A percentile compares a stretch with the other conserved stretches of the same genome.
Conservation (phyloP, 495 filamentous ascomycete species). For the Podospora bellae-mahoneyi region DNA sequence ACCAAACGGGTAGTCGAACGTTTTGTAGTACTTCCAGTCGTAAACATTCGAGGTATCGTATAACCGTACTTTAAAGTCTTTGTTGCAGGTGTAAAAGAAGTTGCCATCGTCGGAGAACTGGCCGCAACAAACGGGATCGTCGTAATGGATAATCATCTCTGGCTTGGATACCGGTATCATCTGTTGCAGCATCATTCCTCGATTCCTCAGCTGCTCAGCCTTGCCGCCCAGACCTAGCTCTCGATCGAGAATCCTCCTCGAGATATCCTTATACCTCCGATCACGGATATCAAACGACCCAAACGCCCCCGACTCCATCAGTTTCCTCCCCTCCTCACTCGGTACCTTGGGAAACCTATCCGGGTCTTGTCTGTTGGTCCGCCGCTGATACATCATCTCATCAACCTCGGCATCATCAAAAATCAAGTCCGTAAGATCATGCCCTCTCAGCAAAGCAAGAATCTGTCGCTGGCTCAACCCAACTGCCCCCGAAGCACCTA, state of each 20-base stretch:
- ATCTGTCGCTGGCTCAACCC: neutral
- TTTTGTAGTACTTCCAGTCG: conserved; percentile 95
- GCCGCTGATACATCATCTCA: conserved; percentile 24
- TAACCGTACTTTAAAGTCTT: conserved; percentile 92
- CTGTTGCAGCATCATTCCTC: conserved; percentile 58
- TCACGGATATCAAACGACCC: conserved; percentile 58
- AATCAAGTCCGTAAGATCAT: neutral
- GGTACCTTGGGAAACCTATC: conserved; percentile 69
- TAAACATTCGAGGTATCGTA: conserved; percentile 97
- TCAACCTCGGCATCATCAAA: conserved; percentile 36
- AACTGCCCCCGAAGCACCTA: neutral
- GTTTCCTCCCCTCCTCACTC: conserved; percentile 64
- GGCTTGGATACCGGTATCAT: conserved; percentile 70
- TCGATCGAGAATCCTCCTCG: conserved; percentile 68
- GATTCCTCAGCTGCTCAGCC: conserved; percentile 50
- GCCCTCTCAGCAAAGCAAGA: neutral
- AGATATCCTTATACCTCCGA: conserved; percentile 53
- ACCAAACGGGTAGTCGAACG: conserved; percentile 76
- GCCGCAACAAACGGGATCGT: conserved; percentile 83
- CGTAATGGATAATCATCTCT: conserved; percentile 85
- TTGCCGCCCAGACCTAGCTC: conserved; percentile 64
- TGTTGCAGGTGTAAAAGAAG: conserved; percentile 93
- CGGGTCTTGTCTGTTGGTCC: conserved; percentile 31
- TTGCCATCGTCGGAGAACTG: conserved; percentile 97
- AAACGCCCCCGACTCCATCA: conserved; percentile 80